Evolutionary conservation across 176 grass and related monocot genomes (phyloP).

Genomic region (Olyra latifolia): DNA sequence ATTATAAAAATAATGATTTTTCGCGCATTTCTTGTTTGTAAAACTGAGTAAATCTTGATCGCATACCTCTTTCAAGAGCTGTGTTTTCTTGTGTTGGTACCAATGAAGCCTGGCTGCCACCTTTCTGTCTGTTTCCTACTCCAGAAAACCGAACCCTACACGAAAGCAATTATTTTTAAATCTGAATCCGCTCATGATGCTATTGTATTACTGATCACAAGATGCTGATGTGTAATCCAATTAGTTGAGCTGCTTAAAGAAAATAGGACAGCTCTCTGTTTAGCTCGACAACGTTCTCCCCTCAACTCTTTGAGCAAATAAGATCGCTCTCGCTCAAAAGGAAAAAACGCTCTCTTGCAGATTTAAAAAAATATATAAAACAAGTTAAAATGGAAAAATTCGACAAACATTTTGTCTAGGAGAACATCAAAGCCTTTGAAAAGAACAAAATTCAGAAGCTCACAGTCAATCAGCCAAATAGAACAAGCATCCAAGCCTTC

Average conservation of each 20-base stretch:
- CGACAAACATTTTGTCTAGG: neutral
- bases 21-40: neutral
- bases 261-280: neutral
- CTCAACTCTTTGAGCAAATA: neutral
- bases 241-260: neutral
- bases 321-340: too few relatives aligned
- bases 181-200: neutral
- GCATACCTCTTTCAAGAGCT: slow-evolving; percentile 37
- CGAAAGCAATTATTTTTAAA: neutral
- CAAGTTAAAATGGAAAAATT: neutral
- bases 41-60: neutral
- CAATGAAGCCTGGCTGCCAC: neutral
- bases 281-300: neutral
- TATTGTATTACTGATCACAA: neutral
- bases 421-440: neutral
- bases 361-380: neutral
- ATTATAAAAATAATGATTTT: neutral
- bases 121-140: slow-evolving; percentile 30
- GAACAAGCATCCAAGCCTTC: slow-evolving; percentile 17
- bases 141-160: slow-evolving; percentile 47
- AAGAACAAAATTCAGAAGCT: slow-evolving; percentile 19
- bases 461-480: neutral
- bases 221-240: neutral
- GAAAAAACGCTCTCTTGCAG: too few relatives aligned
- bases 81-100: slow-evolving; percentile 23